A percentile compares a stretch with the other conserved stretches of the same genome.
Conservation (phyloP, 371 early-diverging fungal species). For the Actinomortierella wolfii region DNA sequence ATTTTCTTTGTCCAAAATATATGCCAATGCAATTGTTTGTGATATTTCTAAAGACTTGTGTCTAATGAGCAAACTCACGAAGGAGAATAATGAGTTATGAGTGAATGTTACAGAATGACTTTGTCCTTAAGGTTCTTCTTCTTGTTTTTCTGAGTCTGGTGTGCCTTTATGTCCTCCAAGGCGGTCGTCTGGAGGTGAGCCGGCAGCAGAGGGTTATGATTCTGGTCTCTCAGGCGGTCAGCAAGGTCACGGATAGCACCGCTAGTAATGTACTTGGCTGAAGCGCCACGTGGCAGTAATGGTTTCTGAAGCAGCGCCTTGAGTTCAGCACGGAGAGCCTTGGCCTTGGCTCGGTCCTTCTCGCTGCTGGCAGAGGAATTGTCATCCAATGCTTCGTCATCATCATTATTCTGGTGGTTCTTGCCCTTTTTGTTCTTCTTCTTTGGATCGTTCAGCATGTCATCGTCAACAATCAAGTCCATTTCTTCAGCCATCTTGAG, state of each 20-base stretch:
- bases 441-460: conserved; percentile 52
- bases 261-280: conserved; percentile 76
- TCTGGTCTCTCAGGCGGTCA: conserved; percentile 57
- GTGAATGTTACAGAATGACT: neutral
- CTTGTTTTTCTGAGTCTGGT: conserved; percentile 15
- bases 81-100: too few species aligned
- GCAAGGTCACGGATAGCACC: conserved; percentile 66
- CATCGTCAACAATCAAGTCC: conserved; percentile 84
- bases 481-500: conserved; percentile 83
- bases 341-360: conserved; percentile 50
- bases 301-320: conserved; percentile 61
- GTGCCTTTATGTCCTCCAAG: conserved; percentile 49
- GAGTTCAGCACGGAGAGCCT: conserved; percentile 62
- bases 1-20: too few species aligned
- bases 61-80: too few species aligned
- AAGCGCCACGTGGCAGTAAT: conserved; percentile 76
- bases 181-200: conserved; percentile 49
- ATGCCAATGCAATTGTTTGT: too few species aligned
- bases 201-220: conserved; percentile 48
- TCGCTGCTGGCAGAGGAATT: conserved; percentile 27
- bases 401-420: conserved; percentile 40
- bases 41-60: too few species aligned
- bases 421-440: conserved; percentile 33
- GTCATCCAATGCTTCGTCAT: conserved; percentile 25
- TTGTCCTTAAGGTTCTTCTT: conserved; percentile 2